Evolutionary conservation across 2,329 filamentous ascomycete species (phyloP).

Genomic region (Geosmithia putterillii): DNA sequence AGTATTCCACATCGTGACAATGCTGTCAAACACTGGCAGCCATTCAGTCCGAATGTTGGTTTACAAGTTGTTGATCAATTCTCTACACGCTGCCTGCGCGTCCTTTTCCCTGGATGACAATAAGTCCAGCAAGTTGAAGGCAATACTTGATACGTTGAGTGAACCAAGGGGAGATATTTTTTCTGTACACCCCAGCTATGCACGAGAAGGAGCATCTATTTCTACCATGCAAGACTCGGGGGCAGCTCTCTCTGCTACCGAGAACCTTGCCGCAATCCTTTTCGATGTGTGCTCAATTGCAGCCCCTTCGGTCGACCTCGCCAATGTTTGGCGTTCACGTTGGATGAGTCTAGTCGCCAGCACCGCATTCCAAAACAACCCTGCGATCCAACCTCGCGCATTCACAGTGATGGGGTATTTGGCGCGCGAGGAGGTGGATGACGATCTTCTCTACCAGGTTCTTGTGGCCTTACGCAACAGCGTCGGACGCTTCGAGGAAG

Average conservation of each 20-base stretch:
- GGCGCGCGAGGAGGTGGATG: slow-evolving; percentile 59
- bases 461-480: slow-evolving; percentile 55
- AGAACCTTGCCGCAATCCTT: slow-evolving; percentile 47
- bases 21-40: slow-evolving; percentile 54
- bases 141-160: slow-evolving; percentile 44
- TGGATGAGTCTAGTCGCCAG: slow-evolving; percentile 66
- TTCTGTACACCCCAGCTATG: slow-evolving; percentile 29
- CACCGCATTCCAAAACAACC: slow-evolving; percentile 62
- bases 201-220: slow-evolving; percentile 40
- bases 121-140: slow-evolving; percentile 40
- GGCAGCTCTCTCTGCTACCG: slow-evolving; percentile 40
- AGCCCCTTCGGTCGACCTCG: slow-evolving; percentile 50
- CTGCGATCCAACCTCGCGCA: slow-evolving; percentile 55
- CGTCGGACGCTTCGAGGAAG: slow-evolving; percentile 51
- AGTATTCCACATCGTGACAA: slow-evolving; percentile 58
- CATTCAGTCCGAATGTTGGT: slow-evolving; percentile 44
- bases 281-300: slow-evolving; percentile 53
- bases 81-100: slow-evolving; percentile 55
- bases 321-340: slow-evolving; percentile 57
- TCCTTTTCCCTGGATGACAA: slow-evolving; percentile 51
- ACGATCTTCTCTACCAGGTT: slow-evolving; percentile 59
- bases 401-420: slow-evolving; percentile 62
- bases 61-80: slow-evolving; percentile 52
- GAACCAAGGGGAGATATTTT: slow-evolving; percentile 49
- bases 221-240: slow-evolving; percentile 41